Base-by-base conservation (phyloP, 1,284 basidiomycete genomes). In the Wolfiporia cocos region DNA sequence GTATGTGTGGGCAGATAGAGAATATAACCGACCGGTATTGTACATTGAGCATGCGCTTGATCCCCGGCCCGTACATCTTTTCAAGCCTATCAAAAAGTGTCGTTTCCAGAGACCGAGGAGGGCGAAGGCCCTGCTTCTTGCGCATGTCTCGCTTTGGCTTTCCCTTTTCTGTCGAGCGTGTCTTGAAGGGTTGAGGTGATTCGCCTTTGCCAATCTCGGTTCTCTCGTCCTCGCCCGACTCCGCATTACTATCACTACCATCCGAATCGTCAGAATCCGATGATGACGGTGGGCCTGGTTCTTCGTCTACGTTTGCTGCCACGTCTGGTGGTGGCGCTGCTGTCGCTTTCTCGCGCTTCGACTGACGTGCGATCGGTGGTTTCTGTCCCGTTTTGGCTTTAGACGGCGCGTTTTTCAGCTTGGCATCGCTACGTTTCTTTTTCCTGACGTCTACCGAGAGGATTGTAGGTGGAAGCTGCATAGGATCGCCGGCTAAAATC, bases 31-130 rank as follows among this genome's bases (percentile, higher is more conserved):
- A 89, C 86, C 91, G 78, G 59, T 94, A 92, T 64, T 94, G 91
- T 2, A 91, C 71, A 24, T 82, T 78, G 17, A 99, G 76, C 74
- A 98, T 84, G 6, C 84, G 74, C 58, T 96, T 96, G 62, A 95
- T 84, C 1, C 73, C 69, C 0, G 76, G 63, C 0, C 94, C 93
- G 52, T 93, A 94, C 70, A 95, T 84, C 37, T 71, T 73, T 59
- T 98, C 88, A 3, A 97, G 67, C 5, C 95, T 78, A 48, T 94
- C 90, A 56, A 99, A 99, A 20, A 98, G 70, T 0, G 95, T 98
- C 1, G 78, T 86, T 58, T 94, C 89, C 15, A 99, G 67, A 0
- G 90, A 81, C 12, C 73, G 72, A 1, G 92, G 86, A 3, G 85
- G 83, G 14, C 68, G 64, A 5, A 92, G 64, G 12, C 65, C 52